Conservation (phyloP, 495 filamentous ascomycete species). For the Aspergillus carlsbadensis region DNA sequence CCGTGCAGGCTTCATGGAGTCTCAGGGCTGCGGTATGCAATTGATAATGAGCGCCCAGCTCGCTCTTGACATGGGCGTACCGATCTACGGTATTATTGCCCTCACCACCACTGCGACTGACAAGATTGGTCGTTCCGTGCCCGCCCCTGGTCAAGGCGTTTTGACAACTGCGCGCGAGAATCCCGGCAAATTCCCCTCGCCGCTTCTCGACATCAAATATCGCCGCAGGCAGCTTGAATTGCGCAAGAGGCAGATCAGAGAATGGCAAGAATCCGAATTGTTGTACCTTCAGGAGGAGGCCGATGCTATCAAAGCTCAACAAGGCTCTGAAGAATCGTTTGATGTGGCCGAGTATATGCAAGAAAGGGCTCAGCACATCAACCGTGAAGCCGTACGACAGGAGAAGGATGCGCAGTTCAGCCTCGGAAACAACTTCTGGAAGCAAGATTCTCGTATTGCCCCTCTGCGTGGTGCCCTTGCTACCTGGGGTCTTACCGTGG, state of each 20-base stretch:
- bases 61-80: conserved; percentile 97
- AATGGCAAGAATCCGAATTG: conserved; percentile 93
- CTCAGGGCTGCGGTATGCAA: conserved; percentile 96
- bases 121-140: conserved; percentile 97
- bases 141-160: conserved; percentile 93
- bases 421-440: conserved; percentile 82
- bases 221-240: conserved; percentile 91
- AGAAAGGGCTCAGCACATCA: conserved; percentile 81
- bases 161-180: conserved; percentile 96
- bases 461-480: conserved; percentile 38
- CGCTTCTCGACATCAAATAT: conserved; percentile 95
- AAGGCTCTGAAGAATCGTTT: conserved; percentile 62
- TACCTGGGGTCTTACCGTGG: conserved; percentile 96
- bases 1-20: conserved; percentile 98
- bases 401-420: conserved; percentile 88
- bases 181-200: conserved; percentile 86
- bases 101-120: conserved; percentile 97
- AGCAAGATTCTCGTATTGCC: neutral
- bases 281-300: conserved; percentile 90
- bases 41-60: conserved; percentile 97
- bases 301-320: conserved; percentile 84
- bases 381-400: conserved; percentile 84
- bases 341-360: conserved; percentile 81
- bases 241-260: conserved; percentile 85
- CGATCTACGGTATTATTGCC: conserved; percentile 92